Percentiles rank a stretch among this genome's conserved stretches.
Conservation (phyloP, 257 asterid species). For the Penstemon barbatus region DNA sequence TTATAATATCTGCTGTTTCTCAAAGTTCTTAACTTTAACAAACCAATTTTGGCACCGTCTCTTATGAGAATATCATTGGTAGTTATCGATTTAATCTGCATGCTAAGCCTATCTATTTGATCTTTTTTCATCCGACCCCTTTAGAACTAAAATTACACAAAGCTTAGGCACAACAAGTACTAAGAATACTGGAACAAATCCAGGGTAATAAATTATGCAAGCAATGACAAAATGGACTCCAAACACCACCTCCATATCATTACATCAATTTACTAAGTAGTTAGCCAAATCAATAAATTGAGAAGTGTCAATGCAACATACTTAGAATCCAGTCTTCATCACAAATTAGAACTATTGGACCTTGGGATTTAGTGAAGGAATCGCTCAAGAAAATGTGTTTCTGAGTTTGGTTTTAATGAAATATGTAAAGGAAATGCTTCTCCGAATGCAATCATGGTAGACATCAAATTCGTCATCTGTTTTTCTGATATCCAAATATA, state of each 20-base stretch:
- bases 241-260: constrained; percentile 7
- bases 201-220: not conserved
- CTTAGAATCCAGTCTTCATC: constrained; percentile 4
- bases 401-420: too few species aligned
- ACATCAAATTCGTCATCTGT: too few species aligned
- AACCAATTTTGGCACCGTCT: constrained; percentile 1
- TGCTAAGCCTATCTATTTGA: not conserved
- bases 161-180: constrained; percentile 7
- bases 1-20: constrained; percentile 7
- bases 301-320: constrained; percentile 12
- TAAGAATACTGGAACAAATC: not conserved
- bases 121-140: not conserved
- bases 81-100: not conserved
- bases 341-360: too few species aligned
- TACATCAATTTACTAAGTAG: constrained; percentile 1
- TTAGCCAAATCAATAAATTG: not conserved
- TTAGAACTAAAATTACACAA: not conserved
- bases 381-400: too few species aligned
- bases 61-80: not conserved
- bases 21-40: not conserved
- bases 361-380: too few species aligned
- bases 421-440: too few species aligned
- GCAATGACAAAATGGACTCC: constrained; percentile 1
- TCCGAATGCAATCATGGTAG: too few species aligned
- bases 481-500: too few species aligned